phyloP scores from a whole-genome alignment of 495 filamentous ascomycete species.

The Penicillium verhagenii region DNA sequence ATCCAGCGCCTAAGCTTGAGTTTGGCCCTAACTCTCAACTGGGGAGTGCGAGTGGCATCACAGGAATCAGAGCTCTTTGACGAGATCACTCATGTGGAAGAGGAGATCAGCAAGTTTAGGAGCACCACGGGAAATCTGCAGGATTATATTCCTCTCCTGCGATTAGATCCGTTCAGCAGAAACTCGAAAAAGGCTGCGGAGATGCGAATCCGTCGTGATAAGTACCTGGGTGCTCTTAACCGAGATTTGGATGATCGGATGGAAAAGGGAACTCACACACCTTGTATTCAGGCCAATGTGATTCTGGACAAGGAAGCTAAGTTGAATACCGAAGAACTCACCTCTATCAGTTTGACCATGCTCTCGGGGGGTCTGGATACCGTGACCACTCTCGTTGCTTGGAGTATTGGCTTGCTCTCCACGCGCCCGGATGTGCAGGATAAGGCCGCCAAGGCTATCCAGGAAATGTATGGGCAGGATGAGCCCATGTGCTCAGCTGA shows the following conservation, averaged over 20 bases:
- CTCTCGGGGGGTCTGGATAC: slow-evolving; percentile 63
- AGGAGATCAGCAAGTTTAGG: slow-evolving; percentile 56
- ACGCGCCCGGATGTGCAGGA: slow-evolving; percentile 59
- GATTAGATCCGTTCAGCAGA: slow-evolving; percentile 55
- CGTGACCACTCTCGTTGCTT: slow-evolving; percentile 60
- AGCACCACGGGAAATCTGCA: slow-evolving; percentile 62
- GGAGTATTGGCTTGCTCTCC: slow-evolving; percentile 59
- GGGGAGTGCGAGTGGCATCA: slow-evolving; percentile 57
- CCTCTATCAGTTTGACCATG: slow-evolving; percentile 62
- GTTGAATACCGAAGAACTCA: slow-evolving; percentile 58
- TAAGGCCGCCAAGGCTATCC: slow-evolving; percentile 55
- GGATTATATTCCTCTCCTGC: slow-evolving; percentile 62
- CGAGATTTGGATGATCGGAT: slow-evolving; percentile 55
- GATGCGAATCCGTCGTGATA: slow-evolving; percentile 58
- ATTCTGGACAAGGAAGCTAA: slow-evolving; percentile 61
- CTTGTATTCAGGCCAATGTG: slow-evolving; percentile 65
- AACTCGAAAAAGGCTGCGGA: slow-evolving; percentile 52
- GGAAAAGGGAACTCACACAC: slow-evolving; percentile 56
- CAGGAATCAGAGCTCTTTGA: slow-evolving; percentile 58
- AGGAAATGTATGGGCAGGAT: slow-evolving; percentile 49
- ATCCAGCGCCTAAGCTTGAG: slow-evolving; percentile 58
- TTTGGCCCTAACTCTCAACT: slow-evolving; percentile 61
- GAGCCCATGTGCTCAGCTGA: slow-evolving; percentile 55
- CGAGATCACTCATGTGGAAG: slow-evolving; percentile 64
- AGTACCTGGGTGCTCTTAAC: slow-evolving; percentile 55